Percentiles rank a stretch among this genome's conserved stretches.
These are phyloP conservation scores for Phytophthora aleatoria DNA, from an alignment of 352 stramenopile genomes.

Conservation along the genomic window DNA sequence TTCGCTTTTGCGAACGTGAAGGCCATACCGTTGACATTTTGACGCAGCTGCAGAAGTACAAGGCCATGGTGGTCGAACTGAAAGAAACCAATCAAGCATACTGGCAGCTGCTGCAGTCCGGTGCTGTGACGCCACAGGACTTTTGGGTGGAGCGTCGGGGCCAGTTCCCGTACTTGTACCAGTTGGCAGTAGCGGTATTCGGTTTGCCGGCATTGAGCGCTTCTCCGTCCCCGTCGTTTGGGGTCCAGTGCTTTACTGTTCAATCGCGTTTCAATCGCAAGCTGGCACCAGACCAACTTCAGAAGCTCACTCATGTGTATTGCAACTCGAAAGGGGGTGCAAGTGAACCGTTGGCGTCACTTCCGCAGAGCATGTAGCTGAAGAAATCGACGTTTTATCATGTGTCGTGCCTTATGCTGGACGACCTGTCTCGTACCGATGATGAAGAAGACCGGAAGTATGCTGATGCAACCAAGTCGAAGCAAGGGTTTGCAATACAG, in stretches of 20 bases:
- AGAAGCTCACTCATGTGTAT: slow-evolving; percentile 66
- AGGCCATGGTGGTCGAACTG: slow-evolving; percentile 50
- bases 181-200: slow-evolving; percentile 63
- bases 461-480: neutral
- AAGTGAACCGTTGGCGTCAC: slow-evolving; percentile 3
- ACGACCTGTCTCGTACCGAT: neutral
- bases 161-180: slow-evolving; percentile 64
- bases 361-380: slow-evolving; percentile 6
- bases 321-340: slow-evolving; percentile 51
- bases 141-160: slow-evolving; percentile 62
- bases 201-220: slow-evolving; percentile 54
- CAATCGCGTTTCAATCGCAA: slow-evolving; percentile 50
- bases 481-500: neutral
- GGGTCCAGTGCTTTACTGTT: slow-evolving; percentile 32
- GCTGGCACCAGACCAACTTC: slow-evolving; percentile 47
- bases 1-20: slow-evolving; percentile 46
- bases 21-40: slow-evolving; percentile 45
- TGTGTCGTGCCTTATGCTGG: neutral
- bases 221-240: slow-evolving; percentile 41
- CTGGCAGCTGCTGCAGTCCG: slow-evolving; percentile 56
- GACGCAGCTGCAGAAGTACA: slow-evolving; percentile 55
- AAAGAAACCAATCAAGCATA: slow-evolving; percentile 61
- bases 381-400: neutral
- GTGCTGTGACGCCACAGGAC: slow-evolving; percentile 50
- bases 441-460: neutral